These are phyloP conservation scores for Pestalotiopsis sp. DNA, from an alignment of 2,329 filamentous ascomycete species.

Conservation along the genomic window DNA sequence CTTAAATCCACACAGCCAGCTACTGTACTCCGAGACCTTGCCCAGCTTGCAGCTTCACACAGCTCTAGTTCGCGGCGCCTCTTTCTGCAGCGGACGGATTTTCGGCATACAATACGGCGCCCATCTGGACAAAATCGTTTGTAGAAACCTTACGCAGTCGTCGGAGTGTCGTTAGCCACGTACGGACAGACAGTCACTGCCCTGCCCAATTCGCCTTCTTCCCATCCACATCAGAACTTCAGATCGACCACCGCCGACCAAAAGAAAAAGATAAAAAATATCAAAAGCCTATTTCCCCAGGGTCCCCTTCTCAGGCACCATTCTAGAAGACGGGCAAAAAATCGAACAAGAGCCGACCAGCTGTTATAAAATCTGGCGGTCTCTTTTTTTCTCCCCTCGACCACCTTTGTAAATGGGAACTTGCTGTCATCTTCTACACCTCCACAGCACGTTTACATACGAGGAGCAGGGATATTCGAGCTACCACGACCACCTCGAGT, in stretches of 20 bases:
- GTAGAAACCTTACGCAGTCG: background rate
- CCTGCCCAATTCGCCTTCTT: background rate
- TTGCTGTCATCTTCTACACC: background rate
- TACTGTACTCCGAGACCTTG: slow-evolving; percentile 5
- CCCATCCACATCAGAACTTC: background rate
- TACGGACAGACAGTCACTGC: background rate
- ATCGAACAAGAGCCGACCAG: background rate
- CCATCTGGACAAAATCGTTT: slow-evolving; percentile 5
- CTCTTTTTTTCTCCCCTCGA: background rate
- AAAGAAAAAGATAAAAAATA: background rate
- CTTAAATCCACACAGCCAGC: slow-evolving; percentile 4
- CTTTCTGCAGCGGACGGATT: slow-evolving; percentile 5
- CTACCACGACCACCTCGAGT: background rate
- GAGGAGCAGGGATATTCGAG: background rate
- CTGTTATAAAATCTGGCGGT: background rate
- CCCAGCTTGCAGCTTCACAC: background rate
- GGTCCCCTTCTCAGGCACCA: background rate
- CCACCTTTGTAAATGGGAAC: background rate
- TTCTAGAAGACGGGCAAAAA: background rate
- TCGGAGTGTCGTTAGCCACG: background rate
- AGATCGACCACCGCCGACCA: background rate
- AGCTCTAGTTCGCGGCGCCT: background rate
- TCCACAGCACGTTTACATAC: background rate
- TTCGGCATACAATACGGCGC: background rate
- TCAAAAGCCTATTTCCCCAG: background rate